Evolutionary conservation across 2,329 filamentous ascomycete genomes (phyloP).

Genomic region (Cladophialophora psammophila): DNA sequence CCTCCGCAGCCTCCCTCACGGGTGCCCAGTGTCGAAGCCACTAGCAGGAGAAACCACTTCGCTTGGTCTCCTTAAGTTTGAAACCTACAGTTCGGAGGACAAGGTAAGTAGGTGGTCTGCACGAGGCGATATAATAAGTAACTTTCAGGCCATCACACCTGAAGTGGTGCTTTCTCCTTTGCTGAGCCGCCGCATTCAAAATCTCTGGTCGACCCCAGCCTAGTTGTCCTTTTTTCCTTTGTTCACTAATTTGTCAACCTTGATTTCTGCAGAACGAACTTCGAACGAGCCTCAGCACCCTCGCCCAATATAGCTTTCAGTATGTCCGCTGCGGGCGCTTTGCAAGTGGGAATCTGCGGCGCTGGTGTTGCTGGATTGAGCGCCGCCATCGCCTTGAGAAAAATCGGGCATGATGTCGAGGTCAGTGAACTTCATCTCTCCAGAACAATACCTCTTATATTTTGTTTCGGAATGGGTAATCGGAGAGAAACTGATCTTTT

Average conservation of each 20-base stretch:
- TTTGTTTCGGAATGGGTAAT: not conserved
- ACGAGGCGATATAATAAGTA: slow-evolving; percentile 16
- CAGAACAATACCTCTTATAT: not conserved
- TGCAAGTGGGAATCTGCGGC: slow-evolving; percentile 43
- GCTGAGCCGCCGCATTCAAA: slow-evolving; percentile 6
- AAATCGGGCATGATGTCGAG: slow-evolving; percentile 46
- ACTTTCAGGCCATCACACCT: not conserved
- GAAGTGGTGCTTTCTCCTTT: not conserved
- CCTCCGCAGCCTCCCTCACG: not conserved
- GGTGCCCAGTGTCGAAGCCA: slow-evolving; percentile 22
- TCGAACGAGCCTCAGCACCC: not conserved
- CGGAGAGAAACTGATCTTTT: not conserved
- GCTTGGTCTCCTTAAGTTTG: slow-evolving; percentile 23
- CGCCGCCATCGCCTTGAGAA: slow-evolving; percentile 46
- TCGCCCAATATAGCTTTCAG: not conserved
- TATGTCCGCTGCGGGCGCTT: not conserved
- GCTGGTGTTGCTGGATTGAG: slow-evolving; percentile 47
- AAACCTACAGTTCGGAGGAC: not conserved
- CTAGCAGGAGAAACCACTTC: slow-evolving; percentile 13
- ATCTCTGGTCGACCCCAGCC: not conserved
- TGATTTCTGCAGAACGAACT: not conserved
- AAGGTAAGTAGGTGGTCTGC: slow-evolving; percentile 2
- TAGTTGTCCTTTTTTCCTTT: not conserved
- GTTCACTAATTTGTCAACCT: not conserved
- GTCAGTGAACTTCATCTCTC: slow-evolving; percentile 35